Base-by-base conservation (phyloP, 2,329 filamentous ascomycete genomes). In the Aurifilum marmelostoma region DNA sequence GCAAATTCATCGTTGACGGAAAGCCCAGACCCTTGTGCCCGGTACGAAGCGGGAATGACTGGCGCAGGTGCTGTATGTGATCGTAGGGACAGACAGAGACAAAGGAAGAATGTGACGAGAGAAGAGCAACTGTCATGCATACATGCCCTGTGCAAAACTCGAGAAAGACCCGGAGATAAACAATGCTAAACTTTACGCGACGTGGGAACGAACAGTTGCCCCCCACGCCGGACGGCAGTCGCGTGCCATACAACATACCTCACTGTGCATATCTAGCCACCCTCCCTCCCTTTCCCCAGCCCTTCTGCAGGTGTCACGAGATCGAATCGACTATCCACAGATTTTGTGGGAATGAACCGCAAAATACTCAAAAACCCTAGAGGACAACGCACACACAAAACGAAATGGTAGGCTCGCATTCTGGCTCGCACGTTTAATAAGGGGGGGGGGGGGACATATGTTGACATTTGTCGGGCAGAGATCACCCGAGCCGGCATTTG, bases 251-350 rank as follows among this genome's bases (percentile, higher is more conserved):
- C 37, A 24, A 21, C 21, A 34, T 16, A 5, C 14, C 27, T 47
- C 41, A 18, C 27, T 63, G 43, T 5, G 16, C 29, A 29, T 50
- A 21, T 34, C 14, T 29, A 32, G 69, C 16, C 64, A 62, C 27
- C 73, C 71, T n/a, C 77, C 74, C 43, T 76, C 74, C 29, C 16
- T 6, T 3, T 43, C 41, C 41, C 41, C 72, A 71, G 24, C 78
- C 74, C 43, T 76, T 74, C 43, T 37, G 47, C 32, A 56, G 63
- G 29, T 56, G 47, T 65, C 63, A 65, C 52, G 63, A 56, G 63
- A 65, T 50, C 24, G 5, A 50, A 56, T 56, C 24, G 54, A 50
- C 24, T 34, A 56, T 41, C 29, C 11, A 39, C 63, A 56, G 52
- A 29, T n/a, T 18, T 18, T 27, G 24, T 14, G 21, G 16, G 34